Evolutionary conservation across 495 filamentous ascomycete species (phyloP).

Genomic region (Xylaria nigripes): DNA sequence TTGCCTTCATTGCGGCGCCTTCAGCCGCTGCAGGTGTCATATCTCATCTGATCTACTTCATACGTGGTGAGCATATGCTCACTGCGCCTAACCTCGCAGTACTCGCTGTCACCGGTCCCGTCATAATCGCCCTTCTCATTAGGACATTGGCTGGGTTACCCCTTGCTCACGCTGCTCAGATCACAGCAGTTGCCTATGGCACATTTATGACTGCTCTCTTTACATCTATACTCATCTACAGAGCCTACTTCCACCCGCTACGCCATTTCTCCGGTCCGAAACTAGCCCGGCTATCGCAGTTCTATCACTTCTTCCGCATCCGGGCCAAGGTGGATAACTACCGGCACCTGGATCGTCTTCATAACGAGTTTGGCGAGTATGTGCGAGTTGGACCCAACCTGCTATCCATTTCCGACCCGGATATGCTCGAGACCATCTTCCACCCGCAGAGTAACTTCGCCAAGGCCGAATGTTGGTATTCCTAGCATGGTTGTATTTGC

Average conservation of each 20-base stretch:
- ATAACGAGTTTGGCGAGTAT: conserved; percentile 33
- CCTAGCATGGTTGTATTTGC: too few relatives aligned
- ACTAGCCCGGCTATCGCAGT: conserved; percentile 31
- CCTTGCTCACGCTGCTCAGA: conserved; percentile 1
- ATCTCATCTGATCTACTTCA: conserved; percentile 14
- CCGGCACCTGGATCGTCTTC: conserved; percentile 28
- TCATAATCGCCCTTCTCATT: background rate
- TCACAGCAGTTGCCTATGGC: conserved; percentile 3
- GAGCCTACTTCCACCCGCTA: conserved; percentile 41
- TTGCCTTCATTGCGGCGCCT: background rate
- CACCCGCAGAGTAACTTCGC: conserved; percentile 6
- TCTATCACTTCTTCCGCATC: conserved; percentile 18
- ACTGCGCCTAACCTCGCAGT: background rate
- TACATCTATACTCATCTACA: conserved; percentile 38
- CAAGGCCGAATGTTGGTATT: conserved; percentile 7
- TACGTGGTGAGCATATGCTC: conserved; percentile 17
- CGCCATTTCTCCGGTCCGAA: conserved; percentile 39
- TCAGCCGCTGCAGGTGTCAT: background rate
- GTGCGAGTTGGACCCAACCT: conserved; percentile 30
- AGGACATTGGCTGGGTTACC: background rate
- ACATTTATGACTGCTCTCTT: conserved; percentile 31
- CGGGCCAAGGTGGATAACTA: conserved; percentile 21
- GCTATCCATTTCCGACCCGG: conserved; percentile 16
- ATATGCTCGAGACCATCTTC: conserved; percentile 18
- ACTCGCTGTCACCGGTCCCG: background rate